Conservation (phyloP, 2,329 filamentous ascomycete genomes). For the Talaromyces sp. region DNA sequence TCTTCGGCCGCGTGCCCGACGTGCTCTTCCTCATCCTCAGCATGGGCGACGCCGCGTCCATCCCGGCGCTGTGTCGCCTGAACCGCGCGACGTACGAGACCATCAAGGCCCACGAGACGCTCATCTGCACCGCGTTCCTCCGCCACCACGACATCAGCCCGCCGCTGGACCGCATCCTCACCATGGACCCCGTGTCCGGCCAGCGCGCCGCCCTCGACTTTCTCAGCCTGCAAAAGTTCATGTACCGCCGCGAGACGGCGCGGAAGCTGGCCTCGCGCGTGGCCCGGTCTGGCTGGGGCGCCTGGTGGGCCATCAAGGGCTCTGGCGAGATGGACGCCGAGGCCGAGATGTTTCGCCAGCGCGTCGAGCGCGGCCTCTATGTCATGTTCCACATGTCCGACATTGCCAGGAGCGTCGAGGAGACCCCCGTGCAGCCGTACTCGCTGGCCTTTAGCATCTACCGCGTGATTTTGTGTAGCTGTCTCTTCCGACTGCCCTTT, state of each 20-base stretch:
- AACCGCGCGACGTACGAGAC: conserved; percentile 24
- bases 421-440: conserved; percentile 9
- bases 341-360: conserved; percentile 22
- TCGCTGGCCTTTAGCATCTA: conserved; percentile 13
- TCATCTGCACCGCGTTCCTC: conserved; percentile 25
- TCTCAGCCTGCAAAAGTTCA: conserved; percentile 19
- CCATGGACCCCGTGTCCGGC: conserved; percentile 22
- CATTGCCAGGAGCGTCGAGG: conserved; percentile 18
- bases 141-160: conserved; percentile 47
- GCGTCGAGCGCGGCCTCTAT: conserved; percentile 23
- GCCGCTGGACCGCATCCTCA: conserved; percentile 56
- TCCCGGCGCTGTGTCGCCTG: conserved; percentile 21
- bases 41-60: conserved; percentile 19
- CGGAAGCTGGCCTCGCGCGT: conserved; percentile 19
- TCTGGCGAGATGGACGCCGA: conserved; percentile 23
- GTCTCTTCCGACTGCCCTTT: conserved; percentile 13
- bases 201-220: conserved; percentile 19
- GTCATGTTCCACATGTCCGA: conserved; percentile 28
- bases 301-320: conserved; percentile 20
- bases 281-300: conserved; percentile 24
- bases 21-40: conserved; percentile 27
- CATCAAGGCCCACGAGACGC: conserved; percentile 21
- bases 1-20: conserved; percentile 24
- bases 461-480: conserved; percentile 8
- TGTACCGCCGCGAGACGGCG: conserved; percentile 20